Evolutionary conservation across 306 rosid species (phyloP).

Genomic region (Arachis stenosperma): DNA sequence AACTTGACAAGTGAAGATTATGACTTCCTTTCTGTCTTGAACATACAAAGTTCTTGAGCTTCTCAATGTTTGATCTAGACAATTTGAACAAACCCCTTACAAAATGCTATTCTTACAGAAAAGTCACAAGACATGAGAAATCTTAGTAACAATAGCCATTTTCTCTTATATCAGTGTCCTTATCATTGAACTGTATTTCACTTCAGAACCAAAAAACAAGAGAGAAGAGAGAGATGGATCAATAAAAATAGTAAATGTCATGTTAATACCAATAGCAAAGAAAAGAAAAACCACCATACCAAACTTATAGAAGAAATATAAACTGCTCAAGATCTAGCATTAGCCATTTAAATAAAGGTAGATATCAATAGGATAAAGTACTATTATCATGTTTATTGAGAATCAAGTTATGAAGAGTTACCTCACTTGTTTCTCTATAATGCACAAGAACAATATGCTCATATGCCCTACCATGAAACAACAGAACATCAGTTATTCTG

Average conservation of each 20-base stretch:
- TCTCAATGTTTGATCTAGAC: conserved; percentile 31
- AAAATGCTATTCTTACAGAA: too few species aligned
- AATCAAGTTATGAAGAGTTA: conserved; percentile 45
- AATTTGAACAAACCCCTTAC: conserved; percentile 43
- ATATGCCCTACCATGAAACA: too few species aligned
- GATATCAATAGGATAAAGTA: conserved; percentile 5
- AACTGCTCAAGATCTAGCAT: too few species aligned
- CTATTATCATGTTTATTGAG: conserved; percentile 20
- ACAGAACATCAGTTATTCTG: too few species aligned
- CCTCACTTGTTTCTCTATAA: conserved; percentile 71
- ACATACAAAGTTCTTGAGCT: conserved; percentile 26
- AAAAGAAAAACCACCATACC: too few species aligned
- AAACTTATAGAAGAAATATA: too few species aligned
- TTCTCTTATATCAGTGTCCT: too few species aligned
- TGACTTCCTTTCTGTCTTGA: conserved; percentile 6
- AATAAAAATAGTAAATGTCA: not conserved
- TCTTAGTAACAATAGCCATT: too few species aligned
- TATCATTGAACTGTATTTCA: not conserved
- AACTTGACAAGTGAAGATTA: conserved; percentile 45
- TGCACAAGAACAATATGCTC: too few species aligned
- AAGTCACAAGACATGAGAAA: too few species aligned
- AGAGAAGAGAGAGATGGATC: not conserved
- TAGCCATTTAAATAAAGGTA: not conserved
- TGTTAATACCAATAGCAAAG: not conserved
- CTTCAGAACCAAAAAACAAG: not conserved